phyloP scores from a whole-genome alignment of 345 rosid genomes.

The Balakata baccata region DNA sequence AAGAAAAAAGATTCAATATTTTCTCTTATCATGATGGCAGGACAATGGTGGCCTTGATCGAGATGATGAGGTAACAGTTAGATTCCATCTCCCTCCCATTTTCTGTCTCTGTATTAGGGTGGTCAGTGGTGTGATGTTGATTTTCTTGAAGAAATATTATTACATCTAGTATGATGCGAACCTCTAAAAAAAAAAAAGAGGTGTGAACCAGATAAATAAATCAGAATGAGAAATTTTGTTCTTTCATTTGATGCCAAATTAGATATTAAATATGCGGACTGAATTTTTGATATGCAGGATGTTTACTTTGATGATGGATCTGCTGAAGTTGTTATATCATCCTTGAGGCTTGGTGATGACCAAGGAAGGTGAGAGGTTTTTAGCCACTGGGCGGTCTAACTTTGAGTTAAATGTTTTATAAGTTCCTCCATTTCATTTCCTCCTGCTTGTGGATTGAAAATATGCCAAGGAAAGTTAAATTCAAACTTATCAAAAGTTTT shows the following conservation, averaged over 20 bases:
- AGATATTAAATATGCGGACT: background rate
- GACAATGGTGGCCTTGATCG: slow-evolving; percentile 66
- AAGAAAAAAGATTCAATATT: background rate
- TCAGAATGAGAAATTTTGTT: background rate
- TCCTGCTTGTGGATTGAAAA: background rate
- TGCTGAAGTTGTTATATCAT: slow-evolving; percentile 89
- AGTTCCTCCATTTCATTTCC: background rate
- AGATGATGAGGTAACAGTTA: slow-evolving; percentile 64
- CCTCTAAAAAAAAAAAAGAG: background rate
- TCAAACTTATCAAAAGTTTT: too few relatives aligned
- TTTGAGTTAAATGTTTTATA: background rate
- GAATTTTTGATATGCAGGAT: slow-evolving; percentile 49
- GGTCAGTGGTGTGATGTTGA: background rate
- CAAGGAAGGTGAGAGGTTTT: slow-evolving; percentile 69
- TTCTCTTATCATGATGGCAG: slow-evolving; percentile 40
- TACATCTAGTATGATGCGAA: slow-evolving; percentile 1
- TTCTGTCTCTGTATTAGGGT: background rate
- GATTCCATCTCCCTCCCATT: background rate
- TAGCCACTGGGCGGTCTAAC: background rate
- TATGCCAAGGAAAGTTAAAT: background rate
- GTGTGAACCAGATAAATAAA: background rate
- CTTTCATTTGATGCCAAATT: slow-evolving; percentile 4
- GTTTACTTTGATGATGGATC: slow-evolving; percentile 95
- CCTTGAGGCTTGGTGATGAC: slow-evolving; percentile 91
- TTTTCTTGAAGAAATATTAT: background rate